Percentiles rank a stretch among this genome's conserved stretches.
phyloP scores from a whole-genome alignment of 257 asterid species.

The Knoxia roxburghii region DNA sequence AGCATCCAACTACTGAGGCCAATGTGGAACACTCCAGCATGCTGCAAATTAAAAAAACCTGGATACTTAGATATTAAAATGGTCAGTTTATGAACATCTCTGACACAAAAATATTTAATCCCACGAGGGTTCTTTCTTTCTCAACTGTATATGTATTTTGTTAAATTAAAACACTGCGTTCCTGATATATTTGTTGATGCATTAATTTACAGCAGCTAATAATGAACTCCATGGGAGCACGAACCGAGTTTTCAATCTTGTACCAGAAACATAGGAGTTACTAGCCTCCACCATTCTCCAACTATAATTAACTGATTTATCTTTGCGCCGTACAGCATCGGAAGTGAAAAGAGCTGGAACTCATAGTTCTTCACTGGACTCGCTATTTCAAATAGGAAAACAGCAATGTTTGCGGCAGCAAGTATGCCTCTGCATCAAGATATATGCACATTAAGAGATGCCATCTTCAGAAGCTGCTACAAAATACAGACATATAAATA shows the following conservation, averaged over 20 bases:
- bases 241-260: constrained; percentile 60
- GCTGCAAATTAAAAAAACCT: constrained; percentile 36
- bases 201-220: background rate
- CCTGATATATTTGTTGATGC: no score
- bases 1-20: constrained; percentile 69
- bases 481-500: background rate
- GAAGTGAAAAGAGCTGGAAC: constrained; percentile 58
- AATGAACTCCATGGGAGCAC: constrained; percentile 37
- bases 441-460: background rate
- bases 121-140: no score
- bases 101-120: background rate
- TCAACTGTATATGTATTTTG: no score
- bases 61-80: background rate
- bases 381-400: constrained; percentile 74
- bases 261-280: constrained; percentile 97
- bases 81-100: background rate
- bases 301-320: constrained; percentile 61
- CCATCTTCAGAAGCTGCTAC: background rate
- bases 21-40: constrained; percentile 62
- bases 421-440: constrained; percentile 51
- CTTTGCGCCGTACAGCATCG: constrained; percentile 75
- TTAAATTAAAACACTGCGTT: no score
- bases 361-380: constrained; percentile 61
- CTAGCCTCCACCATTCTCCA: constrained; percentile 95
- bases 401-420: constrained; percentile 72